Conservation (phyloP, 768 basidiomycete genomes). For the Termitomyces sp. region DNA sequence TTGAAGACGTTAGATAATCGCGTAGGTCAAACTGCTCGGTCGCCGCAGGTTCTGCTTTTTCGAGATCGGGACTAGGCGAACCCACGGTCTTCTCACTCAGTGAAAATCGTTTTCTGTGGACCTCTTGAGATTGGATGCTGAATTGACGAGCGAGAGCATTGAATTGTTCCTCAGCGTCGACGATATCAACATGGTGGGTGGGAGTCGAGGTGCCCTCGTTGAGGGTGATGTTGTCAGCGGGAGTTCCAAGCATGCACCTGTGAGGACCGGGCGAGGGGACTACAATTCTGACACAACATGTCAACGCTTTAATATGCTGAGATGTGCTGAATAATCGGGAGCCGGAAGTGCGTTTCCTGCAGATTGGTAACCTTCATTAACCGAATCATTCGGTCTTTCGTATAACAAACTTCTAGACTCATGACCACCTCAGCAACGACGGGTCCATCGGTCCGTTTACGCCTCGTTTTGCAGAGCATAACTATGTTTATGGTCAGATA, state of each 20-base stretch:
- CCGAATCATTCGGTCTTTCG: constrained; percentile 8
- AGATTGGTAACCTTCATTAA: constrained; percentile 3
- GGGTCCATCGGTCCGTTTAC: neutral
- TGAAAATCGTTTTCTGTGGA: constrained; percentile 15
- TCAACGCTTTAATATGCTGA: constrained; percentile 5
- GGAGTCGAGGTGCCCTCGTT: constrained; percentile 16
- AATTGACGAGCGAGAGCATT: constrained; percentile 46
- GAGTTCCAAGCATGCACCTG: constrained; percentile 22
- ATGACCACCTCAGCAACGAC: too few species aligned
- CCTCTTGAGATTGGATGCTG: constrained; percentile 21
- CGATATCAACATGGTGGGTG: constrained; percentile 39
- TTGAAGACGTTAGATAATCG: constrained; percentile 62
- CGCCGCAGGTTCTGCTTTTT: constrained; percentile 25
- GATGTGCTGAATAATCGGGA: constrained; percentile 12
- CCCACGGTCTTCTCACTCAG: constrained; percentile 24
- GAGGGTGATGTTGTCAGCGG: constrained; percentile 23
- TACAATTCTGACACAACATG: neutral
- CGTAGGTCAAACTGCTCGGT: constrained; percentile 51
- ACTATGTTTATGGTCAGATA: too few species aligned
- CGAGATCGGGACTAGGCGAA: constrained; percentile 38
- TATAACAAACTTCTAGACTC: neutral
- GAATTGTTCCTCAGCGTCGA: constrained; percentile 45
- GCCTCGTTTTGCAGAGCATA: neutral
- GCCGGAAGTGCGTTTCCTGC: neutral
- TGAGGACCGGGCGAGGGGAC: neutral